phyloP scores from a whole-genome alignment of 352 stramenopile species.

The Pythium chondricola region DNA sequence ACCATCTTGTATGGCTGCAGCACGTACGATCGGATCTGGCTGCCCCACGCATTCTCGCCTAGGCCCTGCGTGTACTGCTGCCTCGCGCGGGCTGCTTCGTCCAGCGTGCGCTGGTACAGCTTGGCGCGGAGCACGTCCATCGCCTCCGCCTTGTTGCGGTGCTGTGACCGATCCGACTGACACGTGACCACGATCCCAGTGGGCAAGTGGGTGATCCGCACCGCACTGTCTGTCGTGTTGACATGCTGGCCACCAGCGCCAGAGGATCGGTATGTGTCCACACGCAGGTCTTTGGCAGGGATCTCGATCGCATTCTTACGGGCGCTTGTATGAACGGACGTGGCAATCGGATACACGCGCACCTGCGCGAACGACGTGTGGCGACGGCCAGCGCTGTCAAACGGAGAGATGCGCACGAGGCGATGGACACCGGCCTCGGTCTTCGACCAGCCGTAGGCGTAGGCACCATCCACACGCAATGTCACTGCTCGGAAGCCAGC shows the following conservation, averaged over 20 bases:
- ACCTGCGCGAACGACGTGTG: slow-evolving; percentile 95
- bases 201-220: slow-evolving; percentile 94
- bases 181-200: slow-evolving; percentile 92
- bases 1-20: slow-evolving; percentile 98
- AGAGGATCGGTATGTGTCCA: slow-evolving; percentile 92
- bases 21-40: slow-evolving; percentile 96
- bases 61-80: slow-evolving; percentile 60
- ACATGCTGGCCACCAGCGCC: slow-evolving; percentile 95
- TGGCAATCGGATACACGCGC: slow-evolving; percentile 60
- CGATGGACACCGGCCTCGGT: slow-evolving; percentile 94
- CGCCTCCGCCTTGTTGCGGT: slow-evolving; percentile 91
- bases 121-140: slow-evolving; percentile 79
- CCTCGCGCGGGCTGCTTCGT: slow-evolving; percentile 34
- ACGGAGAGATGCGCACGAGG: slow-evolving; percentile 92
- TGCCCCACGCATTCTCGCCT: slow-evolving; percentile 74
- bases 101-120: slow-evolving; percentile 64
- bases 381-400: slow-evolving; percentile 89
- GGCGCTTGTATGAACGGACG: slow-evolving; percentile 12
- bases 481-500: slow-evolving; percentile 62
- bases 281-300: slow-evolving; percentile 84
- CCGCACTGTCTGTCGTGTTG: slow-evolving; percentile 96
- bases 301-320: slow-evolving; percentile 44
- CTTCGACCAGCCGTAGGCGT: slow-evolving; percentile 91
- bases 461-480: slow-evolving; percentile 51
- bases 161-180: slow-evolving; percentile 92